Conservation (phyloP, 1,139 yeast species). For the Taphrina communis region DNA sequence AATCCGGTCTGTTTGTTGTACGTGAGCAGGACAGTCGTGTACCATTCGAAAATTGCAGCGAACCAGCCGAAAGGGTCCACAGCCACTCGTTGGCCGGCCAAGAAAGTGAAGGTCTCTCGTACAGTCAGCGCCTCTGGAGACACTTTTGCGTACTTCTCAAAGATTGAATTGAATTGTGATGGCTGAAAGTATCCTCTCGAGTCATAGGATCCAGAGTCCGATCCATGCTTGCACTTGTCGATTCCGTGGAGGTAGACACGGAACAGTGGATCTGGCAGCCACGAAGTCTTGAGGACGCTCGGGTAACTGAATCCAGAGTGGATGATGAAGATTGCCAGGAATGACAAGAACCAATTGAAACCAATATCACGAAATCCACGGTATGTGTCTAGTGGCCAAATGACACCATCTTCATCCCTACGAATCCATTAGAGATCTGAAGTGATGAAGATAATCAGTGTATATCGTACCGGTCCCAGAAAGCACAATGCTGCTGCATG, state of each 20-base stretch:
- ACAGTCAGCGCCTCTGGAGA: constrained; percentile 21
- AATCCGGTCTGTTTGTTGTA: constrained; percentile 20
- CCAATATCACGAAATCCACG: constrained; percentile 40
- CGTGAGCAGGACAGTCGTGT: constrained; percentile 36
- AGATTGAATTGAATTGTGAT: constrained; percentile 32
- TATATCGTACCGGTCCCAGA: constrained; percentile 34
- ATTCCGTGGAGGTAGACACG: constrained; percentile 37
- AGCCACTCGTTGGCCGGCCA: constrained; percentile 37
- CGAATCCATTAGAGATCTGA: background rate
- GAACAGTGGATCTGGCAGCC: constrained; percentile 40
- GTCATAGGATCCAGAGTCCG: constrained; percentile 33
- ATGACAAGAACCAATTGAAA: constrained; percentile 38
- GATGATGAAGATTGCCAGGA: constrained; percentile 34
- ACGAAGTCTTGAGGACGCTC: constrained; percentile 29
- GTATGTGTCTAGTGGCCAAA: constrained; percentile 39
- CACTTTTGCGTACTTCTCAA: constrained; percentile 31
- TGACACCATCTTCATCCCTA: constrained; percentile 35
- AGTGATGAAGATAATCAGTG: background rate
- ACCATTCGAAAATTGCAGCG: constrained; percentile 38
- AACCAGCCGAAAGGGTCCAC: constrained; percentile 42
- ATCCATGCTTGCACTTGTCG: constrained; percentile 42
- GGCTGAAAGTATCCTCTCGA: constrained; percentile 39
- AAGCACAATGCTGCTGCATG: constrained; percentile 38
- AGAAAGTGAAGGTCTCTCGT: constrained; percentile 25
- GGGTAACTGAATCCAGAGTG: constrained; percentile 39